These are phyloP conservation scores for Irpex lacteus DNA, from an alignment of 1,284 basidiomycete genomes.

Conservation along the genomic window DNA sequence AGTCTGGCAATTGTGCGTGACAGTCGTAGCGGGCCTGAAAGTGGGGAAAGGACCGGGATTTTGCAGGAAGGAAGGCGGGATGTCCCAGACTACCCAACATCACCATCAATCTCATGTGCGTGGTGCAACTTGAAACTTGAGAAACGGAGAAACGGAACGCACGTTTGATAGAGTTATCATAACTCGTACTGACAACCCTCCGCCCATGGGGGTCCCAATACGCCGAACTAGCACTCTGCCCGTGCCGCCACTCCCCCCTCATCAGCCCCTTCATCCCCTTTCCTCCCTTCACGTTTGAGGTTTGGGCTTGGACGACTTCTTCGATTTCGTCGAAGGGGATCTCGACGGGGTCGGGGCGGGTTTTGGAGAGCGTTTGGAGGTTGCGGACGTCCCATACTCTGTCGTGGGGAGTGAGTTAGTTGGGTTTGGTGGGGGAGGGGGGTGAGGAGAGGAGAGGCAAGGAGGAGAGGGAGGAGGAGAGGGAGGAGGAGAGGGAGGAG, in stretches of 20 bases:
- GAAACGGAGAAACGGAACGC: constrained; percentile 26
- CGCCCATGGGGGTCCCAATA: constrained; percentile 80
- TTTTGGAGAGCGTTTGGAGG: constrained; percentile 33
- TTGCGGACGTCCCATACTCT: constrained; percentile 80
- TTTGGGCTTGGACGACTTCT: constrained; percentile 1
- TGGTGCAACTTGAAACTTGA: constrained; percentile 1
- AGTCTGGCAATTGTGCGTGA: constrained; percentile 75
- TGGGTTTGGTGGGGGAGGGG: background rate
- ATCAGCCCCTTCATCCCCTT: constrained; percentile 50
- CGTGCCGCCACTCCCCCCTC: constrained; percentile 63
- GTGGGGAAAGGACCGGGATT: constrained; percentile 48
- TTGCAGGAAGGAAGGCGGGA: constrained; percentile 46
- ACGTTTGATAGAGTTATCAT: constrained; percentile 74
- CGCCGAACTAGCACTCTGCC: constrained; percentile 74
- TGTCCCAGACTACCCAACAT: too few relatives aligned
- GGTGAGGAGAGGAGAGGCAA: too few relatives aligned
- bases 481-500: too few relatives aligned
- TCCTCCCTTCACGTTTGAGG: constrained; percentile 17
- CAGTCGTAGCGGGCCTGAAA: constrained; percentile 56
- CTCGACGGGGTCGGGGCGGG: constrained; percentile 32
- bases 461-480: too few relatives aligned
- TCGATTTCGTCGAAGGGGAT: constrained; percentile 50
- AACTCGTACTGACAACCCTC: constrained; percentile 75
- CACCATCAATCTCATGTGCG: too few relatives aligned
- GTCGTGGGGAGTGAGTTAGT: background rate